phyloP scores from a whole-genome alignment of 1,139 yeast genomes.

The Pichiaceae sp. region DNA sequence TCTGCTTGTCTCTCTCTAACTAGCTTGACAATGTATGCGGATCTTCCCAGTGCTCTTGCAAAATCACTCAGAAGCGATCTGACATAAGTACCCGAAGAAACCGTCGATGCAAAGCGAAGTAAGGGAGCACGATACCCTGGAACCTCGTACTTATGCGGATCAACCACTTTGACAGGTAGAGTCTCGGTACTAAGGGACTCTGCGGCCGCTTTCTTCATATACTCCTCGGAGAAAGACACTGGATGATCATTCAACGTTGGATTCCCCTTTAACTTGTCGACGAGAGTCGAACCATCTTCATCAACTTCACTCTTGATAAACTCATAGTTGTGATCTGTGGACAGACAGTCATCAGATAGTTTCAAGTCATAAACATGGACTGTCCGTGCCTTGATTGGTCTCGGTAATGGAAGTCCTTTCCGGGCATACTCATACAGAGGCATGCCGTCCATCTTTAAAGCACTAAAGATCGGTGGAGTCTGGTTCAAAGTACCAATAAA shows the following conservation, averaged over 20 bases:
- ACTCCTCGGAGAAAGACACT: slow-evolving; percentile 51
- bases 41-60: slow-evolving; percentile 71
- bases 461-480: slow-evolving; percentile 93
- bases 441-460: slow-evolving; percentile 89
- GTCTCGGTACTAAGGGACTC: slow-evolving; percentile 18
- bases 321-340: slow-evolving; percentile 47
- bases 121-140: slow-evolving; percentile 45
- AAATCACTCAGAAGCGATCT: slow-evolving; percentile 84
- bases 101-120: slow-evolving; percentile 66
- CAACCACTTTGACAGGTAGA: slow-evolving; percentile 21
- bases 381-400: slow-evolving; percentile 66
- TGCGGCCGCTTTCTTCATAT: slow-evolving; percentile 29
- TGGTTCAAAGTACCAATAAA: slow-evolving; percentile 77
- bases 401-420: slow-evolving; percentile 77
- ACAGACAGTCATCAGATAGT: slow-evolving; percentile 46
- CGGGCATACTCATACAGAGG: slow-evolving; percentile 93
- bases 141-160: slow-evolving; percentile 21
- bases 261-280: slow-evolving; percentile 37
- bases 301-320: slow-evolving; percentile 42
- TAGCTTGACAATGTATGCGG: slow-evolving; percentile 85
- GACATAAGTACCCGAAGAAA: slow-evolving; percentile 93
- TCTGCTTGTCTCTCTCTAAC: slow-evolving; percentile 70
- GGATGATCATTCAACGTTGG: slow-evolving; percentile 60
- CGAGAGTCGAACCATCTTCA: slow-evolving; percentile 37
- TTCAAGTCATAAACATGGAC: slow-evolving; percentile 52